Evolutionary conservation across 83 land plant species (phyloP).

Genomic region (Isoetes engelmannii): DNA sequence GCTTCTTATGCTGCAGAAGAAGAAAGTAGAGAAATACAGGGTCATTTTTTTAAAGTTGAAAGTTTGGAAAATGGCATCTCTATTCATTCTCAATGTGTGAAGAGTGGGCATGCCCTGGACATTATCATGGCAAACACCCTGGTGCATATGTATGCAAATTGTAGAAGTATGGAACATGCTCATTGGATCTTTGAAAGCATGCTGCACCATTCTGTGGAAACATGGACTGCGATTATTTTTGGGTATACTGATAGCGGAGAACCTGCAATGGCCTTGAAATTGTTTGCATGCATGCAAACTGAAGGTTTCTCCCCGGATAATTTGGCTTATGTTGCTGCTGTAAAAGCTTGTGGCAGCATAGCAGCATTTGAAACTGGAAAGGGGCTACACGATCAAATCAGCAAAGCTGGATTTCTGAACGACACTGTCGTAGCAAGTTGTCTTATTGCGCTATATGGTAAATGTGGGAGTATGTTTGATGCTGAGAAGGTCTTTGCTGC

Average conservation of each 20-base stretch:
- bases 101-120: too few species aligned
- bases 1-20: too few species aligned
- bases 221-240: constrained; percentile 10
- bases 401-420: neutral
- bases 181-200: constrained; percentile 2
- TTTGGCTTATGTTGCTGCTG: neutral
- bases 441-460: neutral
- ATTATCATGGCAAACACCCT: constrained; percentile 10
- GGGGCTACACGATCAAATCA: neutral
- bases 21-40: constrained; percentile 1
- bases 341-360: constrained; percentile 11
- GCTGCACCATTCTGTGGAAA: neutral
- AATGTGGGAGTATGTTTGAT: constrained; percentile 1
- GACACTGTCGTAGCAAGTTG: constrained; percentile 1
- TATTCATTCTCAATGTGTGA: too few species aligned
- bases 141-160: constrained; percentile 9
- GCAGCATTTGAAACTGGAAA: constrained; percentile 3
- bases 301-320: constrained; percentile 4
- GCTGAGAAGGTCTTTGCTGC: neutral
- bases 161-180: constrained; percentile 1
- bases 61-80: constrained; percentile 3
- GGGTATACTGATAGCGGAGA: neutral
- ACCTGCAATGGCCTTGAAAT: neutral
- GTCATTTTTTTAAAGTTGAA: neutral
- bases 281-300: neutral